A percentile compares a stretch with the other conserved stretches of the same genome.
These are phyloP conservation scores for Neofusicoccum laricinum DNA, from an alignment of 2,329 filamentous ascomycete species.

Conservation along the genomic window DNA sequence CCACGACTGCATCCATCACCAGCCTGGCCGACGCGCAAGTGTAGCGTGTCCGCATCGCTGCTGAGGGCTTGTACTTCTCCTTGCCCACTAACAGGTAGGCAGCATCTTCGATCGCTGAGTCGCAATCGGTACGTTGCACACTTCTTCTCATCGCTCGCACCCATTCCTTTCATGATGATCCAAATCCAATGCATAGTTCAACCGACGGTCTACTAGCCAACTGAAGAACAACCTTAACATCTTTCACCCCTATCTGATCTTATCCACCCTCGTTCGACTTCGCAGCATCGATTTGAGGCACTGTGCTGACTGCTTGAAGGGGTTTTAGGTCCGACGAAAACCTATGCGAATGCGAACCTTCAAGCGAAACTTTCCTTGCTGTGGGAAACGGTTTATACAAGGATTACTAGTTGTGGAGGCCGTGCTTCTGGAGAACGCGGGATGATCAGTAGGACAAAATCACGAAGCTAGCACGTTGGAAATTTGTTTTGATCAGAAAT, in stretches of 20 bases:
- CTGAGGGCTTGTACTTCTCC: too few species aligned
- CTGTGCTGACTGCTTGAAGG: not conserved
- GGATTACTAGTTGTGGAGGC: too few species aligned
- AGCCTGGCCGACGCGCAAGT: not conserved
- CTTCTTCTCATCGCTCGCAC: not conserved
- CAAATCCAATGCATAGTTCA: constrained; percentile 16
- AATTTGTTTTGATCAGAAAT: too few species aligned
- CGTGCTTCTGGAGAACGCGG: too few species aligned
- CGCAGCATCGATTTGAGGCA: not conserved
- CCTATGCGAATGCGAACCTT: not conserved
- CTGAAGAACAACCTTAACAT: constrained; percentile 15
- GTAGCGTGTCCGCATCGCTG: not conserved
- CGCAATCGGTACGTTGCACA: not conserved
- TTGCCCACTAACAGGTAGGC: not conserved
- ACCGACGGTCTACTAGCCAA: constrained; percentile 5
- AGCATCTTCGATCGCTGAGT: not conserved
- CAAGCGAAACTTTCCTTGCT: too few species aligned
- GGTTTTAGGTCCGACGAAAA: not conserved
- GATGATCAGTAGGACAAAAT: too few species aligned
- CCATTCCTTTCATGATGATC: constrained; percentile 5
- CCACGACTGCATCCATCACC: too few species aligned
- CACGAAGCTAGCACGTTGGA: too few species aligned
- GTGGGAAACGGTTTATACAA: too few species aligned
- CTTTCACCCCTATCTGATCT: constrained; percentile 15
- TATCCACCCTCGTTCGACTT: not conserved